Evolutionary conservation across 2,329 filamentous ascomycete species (phyloP).

Genomic region (Fusarium dimerum): DNA sequence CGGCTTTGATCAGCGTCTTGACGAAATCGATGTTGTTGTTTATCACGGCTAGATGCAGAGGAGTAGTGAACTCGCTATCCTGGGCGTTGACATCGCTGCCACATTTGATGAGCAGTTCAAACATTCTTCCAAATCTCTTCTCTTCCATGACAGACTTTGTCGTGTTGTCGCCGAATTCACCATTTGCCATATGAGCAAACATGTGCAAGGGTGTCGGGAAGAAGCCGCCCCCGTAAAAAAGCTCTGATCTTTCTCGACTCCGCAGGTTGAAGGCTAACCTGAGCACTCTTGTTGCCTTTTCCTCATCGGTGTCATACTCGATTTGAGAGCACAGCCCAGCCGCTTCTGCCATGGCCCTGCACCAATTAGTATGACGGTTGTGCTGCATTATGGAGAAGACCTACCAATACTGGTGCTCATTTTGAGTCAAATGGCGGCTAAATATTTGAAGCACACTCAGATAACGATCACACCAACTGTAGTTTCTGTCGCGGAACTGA

Average conservation of each 20-base stretch:
- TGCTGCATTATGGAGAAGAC: not conserved
- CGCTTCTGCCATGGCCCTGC: slow-evolving; percentile 19
- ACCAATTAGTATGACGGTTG: slow-evolving; percentile 4
- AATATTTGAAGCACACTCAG: slow-evolving; percentile 11
- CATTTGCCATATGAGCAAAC: slow-evolving; percentile 2
- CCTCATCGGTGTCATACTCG: not conserved
- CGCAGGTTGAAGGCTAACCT: slow-evolving; percentile 15
- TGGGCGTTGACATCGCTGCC: slow-evolving; percentile 20
- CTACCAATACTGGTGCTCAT: slow-evolving; percentile 23
- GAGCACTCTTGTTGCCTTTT: slow-evolving; percentile 8
- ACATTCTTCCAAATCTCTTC: slow-evolving; percentile 5
- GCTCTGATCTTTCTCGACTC: not conserved
- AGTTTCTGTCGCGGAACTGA: not conserved
- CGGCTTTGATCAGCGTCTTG: slow-evolving; percentile 13
- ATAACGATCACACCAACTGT: slow-evolving; percentile 2
- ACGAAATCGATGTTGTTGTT: not conserved
- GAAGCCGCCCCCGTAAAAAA: not conserved
- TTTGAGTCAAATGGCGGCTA: slow-evolving; percentile 15
- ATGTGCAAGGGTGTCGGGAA: slow-evolving; percentile 14
- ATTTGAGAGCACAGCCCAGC: slow-evolving; percentile 3
- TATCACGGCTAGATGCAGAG: slow-evolving; percentile 13
- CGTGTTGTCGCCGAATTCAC: not conserved
- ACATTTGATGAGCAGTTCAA: slow-evolving; percentile 8
- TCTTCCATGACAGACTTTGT: not conserved
- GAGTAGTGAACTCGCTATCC: slow-evolving; percentile 9